A percentile compares a stretch with the other conserved stretches of the same genome.
Conservation (phyloP, 116 monocot genomes). For the Iris pallida region DNA sequence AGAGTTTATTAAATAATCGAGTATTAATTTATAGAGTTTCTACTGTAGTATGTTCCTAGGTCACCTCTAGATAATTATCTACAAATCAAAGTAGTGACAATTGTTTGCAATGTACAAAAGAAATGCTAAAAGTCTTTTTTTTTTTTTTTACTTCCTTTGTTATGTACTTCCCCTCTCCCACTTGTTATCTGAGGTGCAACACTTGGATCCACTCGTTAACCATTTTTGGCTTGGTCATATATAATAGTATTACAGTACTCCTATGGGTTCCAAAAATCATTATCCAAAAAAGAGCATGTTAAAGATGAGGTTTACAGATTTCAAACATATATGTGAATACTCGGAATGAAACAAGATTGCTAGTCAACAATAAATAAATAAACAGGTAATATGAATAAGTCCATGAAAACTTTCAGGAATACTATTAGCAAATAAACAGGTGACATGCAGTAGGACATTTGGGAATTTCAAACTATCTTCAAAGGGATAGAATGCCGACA, state of each 20-base stretch:
- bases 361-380: neutral
- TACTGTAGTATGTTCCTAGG: no score
- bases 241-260: no score
- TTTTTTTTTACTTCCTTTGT: neutral
- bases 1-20: no score
- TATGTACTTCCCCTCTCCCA: neutral
- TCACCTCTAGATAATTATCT: no score
- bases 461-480: neutral
- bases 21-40: no score
- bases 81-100: no score
- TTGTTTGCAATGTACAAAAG: no score
- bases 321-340: neutral
- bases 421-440: no score
- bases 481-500: conserved; percentile 1
- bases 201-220: neutral
- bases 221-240: neutral
- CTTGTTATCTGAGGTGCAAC: neutral
- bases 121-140: no score
- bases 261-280: no score
- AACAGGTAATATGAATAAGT: neutral
- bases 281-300: no score
- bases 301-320: neutral
- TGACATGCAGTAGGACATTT: no score
- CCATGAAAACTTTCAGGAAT: neutral
- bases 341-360: neutral